Evolutionary conservation across 129 eudicot species (phyloP).

Genomic region (Tagetes erecta): DNA sequence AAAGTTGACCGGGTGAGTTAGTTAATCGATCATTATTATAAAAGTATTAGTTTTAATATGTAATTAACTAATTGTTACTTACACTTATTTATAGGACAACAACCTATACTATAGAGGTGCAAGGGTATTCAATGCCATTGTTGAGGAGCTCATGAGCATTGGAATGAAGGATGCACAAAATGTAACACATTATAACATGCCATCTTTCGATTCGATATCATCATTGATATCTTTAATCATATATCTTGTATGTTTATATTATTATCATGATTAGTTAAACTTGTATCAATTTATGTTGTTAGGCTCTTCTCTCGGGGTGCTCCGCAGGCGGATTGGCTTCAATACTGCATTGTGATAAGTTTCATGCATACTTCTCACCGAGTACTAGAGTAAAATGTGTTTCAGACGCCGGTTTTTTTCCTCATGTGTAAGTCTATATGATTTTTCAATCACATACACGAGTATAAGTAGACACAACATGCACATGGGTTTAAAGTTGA

Average conservation of each 20-base stretch:
- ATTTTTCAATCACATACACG: background rate
- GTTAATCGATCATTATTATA: background rate
- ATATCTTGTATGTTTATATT: too few relatives aligned
- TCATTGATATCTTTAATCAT: background rate
- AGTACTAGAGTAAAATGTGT: constrained; percentile 40
- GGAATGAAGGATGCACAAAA: constrained; percentile 54
- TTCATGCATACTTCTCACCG: constrained; percentile 18
- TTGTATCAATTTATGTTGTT: background rate
- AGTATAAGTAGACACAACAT: constrained; percentile 8
- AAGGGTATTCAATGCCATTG: constrained; percentile 45
- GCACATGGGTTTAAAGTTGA: background rate
- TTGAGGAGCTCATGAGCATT: constrained; percentile 49
- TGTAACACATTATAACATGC: constrained; percentile 11
- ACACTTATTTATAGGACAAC: constrained; percentile 26
- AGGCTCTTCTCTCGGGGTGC: constrained; percentile 43
- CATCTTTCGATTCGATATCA: background rate
- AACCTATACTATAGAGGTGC: constrained; percentile 61
- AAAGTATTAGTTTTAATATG: background rate
- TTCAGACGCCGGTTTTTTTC: constrained; percentile 43
- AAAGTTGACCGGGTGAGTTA: constrained; percentile 38
- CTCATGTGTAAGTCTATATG: constrained; percentile 33
- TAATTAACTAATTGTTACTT: too few relatives aligned
- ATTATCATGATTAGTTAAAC: background rate
- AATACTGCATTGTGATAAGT: constrained; percentile 38
- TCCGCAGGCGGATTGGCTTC: constrained; percentile 46